phyloP scores from a whole-genome alignment of 345 rosid species.

The Kernera saxatilis region DNA sequence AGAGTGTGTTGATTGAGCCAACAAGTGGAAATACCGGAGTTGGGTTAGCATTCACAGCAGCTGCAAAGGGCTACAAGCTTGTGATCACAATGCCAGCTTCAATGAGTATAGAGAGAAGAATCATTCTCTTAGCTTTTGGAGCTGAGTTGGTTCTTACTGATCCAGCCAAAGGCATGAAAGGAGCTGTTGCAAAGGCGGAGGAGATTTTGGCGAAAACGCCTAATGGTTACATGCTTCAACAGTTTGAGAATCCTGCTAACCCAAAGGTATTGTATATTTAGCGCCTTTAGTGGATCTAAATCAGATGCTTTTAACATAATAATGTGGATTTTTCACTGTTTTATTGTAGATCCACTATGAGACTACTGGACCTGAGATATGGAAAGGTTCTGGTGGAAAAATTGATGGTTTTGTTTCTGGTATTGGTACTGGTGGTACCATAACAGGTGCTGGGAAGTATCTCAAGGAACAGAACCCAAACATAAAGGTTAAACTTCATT shows the following conservation, averaged over 20 bases:
- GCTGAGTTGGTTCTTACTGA: conserved; percentile 80
- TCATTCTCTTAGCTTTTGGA: conserved; percentile 88
- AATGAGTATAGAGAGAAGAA: conserved; percentile 89
- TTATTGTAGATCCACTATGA: conserved; percentile 66
- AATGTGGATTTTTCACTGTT: not conserved
- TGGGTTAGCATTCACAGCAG: conserved; percentile 87
- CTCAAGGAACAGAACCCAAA: conserved; percentile 74
- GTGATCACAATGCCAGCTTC: conserved; percentile 93
- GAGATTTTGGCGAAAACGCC: conserved; percentile 77
- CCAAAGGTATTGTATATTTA: conserved; percentile 58
- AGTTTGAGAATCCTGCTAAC: conserved; percentile 86
- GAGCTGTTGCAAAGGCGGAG: conserved; percentile 86
- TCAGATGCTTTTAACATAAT: no score
- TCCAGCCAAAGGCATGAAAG: conserved; percentile 92
- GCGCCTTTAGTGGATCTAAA: no score
- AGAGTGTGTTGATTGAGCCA: conserved; percentile 88
- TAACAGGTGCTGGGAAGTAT: conserved; percentile 81
- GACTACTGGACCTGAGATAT: conserved; percentile 92
- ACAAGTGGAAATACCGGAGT: conserved; percentile 98
- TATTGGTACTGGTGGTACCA: conserved; percentile 93
- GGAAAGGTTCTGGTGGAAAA: conserved; percentile 82
- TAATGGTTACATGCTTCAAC: conserved; percentile 80
- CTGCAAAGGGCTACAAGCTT: conserved; percentile 78
- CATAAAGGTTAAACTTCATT: conserved; percentile 49
- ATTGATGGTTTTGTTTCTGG: conserved; percentile 86